Percentiles rank a stretch among this genome's conserved stretches.
phyloP scores from a whole-genome alignment of 2,329 filamentous ascomycete species.

The Talaromyces piceae region DNA sequence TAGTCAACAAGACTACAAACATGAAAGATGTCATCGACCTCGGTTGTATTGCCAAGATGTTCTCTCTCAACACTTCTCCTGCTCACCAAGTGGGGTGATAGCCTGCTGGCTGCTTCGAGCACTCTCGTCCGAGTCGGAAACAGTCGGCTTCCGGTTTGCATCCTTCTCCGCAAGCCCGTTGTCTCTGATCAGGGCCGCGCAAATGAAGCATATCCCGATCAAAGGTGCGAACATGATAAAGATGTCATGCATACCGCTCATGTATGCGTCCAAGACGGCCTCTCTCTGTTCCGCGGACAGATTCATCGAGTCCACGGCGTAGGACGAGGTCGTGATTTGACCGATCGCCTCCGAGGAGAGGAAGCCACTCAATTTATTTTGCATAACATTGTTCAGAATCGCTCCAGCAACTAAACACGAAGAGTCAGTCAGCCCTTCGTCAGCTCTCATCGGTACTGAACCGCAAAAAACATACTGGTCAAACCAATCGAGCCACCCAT shows the following conservation, averaged over 20 bases:
- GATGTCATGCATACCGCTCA: slow-evolving; percentile 7
- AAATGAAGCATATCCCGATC: slow-evolving; percentile 6
- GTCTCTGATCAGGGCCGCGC: slow-evolving; percentile 4
- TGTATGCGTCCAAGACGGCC: slow-evolving; percentile 2
- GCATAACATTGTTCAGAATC: slow-evolving; percentile 6
- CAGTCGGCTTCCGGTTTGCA: neutral
- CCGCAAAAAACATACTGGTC: neutral
- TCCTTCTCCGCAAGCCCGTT: slow-evolving; percentile 7
- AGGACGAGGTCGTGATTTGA: slow-evolving; percentile 6
- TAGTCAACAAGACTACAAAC: too few relatives aligned
- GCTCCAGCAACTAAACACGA: slow-evolving; percentile 2
- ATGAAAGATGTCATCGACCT: too few relatives aligned
- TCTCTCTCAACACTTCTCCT: neutral
- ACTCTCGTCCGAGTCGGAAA: neutral
- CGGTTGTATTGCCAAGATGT: neutral
- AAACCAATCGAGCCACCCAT: slow-evolving; percentile 6
- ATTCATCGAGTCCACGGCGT: neutral
- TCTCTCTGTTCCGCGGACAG: neutral
- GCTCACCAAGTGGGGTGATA: neutral
- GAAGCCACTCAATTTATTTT: neutral
- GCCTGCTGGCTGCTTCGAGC: neutral
- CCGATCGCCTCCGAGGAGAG: neutral
- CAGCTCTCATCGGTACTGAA: neutral
- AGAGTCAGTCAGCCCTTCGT: neutral
- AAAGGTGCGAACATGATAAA: slow-evolving; percentile 6